A percentile compares a stretch with the other conserved stretches of the same genome.
Evolutionary conservation across 148 eudicot genomes (phyloP).

Genomic region (Diospyros lotus): DNA sequence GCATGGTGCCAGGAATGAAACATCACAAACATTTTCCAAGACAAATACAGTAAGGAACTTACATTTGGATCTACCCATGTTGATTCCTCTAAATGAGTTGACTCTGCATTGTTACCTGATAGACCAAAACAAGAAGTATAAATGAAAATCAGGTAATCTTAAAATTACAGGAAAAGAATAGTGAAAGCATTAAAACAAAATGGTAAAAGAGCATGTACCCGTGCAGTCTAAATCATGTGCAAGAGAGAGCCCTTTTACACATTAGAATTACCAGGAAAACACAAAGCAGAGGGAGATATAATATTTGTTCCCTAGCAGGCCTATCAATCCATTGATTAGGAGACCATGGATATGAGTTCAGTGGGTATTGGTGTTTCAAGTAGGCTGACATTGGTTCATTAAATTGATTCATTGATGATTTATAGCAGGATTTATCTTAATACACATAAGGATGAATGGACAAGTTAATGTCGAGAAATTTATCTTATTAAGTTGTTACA

Average conservation of each 20-base stretch:
- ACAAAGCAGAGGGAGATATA: background rate
- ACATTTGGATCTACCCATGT: slow-evolving; percentile 45
- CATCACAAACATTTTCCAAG: background rate
- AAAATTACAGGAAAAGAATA: background rate
- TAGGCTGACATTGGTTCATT: no score
- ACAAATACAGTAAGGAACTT: slow-evolving; percentile 7
- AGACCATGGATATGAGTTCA: no score
- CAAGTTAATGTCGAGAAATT: no score
- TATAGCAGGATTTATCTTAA: no score
- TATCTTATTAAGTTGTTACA: no score
- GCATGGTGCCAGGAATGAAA: background rate
- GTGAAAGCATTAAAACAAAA: background rate
- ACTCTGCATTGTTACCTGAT: slow-evolving; percentile 35
- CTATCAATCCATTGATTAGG: background rate
- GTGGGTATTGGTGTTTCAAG: no score
- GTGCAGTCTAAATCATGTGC: background rate
- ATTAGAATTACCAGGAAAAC: background rate
- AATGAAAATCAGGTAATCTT: background rate
- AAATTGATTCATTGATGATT: no score
- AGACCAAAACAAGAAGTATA: slow-evolving; percentile 4
- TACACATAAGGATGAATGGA: no score
- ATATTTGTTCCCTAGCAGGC: background rate
- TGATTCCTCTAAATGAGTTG: slow-evolving; percentile 30
- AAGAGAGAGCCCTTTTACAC: background rate
- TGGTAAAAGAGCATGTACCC: background rate